A percentile compares a stretch with the other conserved stretches of the same genome.
phyloP scores from a whole-genome alignment of 495 filamentous ascomycete species.

The Penicillium roqueforti region DNA sequence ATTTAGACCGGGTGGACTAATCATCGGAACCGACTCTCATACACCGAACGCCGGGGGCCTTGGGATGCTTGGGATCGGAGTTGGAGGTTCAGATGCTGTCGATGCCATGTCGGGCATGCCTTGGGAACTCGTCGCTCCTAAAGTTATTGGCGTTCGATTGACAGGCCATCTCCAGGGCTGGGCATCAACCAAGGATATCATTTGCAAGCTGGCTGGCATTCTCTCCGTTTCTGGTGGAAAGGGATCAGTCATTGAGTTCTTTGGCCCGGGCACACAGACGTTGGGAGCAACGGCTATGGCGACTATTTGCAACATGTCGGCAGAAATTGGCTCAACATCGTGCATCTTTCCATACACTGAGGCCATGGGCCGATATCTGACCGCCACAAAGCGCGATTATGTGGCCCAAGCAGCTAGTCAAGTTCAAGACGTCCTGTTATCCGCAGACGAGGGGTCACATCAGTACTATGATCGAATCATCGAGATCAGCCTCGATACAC shows the following conservation, averaged over 20 bases:
- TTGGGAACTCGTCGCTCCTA: slow-evolving; percentile 89
- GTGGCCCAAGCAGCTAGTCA: slow-evolving; percentile 73
- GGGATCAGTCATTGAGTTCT: slow-evolving; percentile 83
- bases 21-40: slow-evolving; percentile 92
- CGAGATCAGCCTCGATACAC: slow-evolving; percentile 77
- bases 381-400: slow-evolving; percentile 69
- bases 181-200: slow-evolving; percentile 86
- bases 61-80: slow-evolving; percentile 84
- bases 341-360: slow-evolving; percentile 89
- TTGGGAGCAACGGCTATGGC: slow-evolving; percentile 54
- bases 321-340: slow-evolving; percentile 85
- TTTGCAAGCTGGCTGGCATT: slow-evolving; percentile 85
- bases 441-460: slow-evolving; percentile 68
- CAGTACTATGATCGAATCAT: slow-evolving; percentile 84
- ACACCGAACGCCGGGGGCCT: slow-evolving; percentile 90
- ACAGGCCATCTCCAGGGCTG: slow-evolving; percentile 77
- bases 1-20: slow-evolving; percentile 66
- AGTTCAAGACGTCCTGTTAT: slow-evolving; percentile 65
- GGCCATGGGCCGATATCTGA: slow-evolving; percentile 79
- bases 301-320: slow-evolving; percentile 64
- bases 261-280: slow-evolving; percentile 65
- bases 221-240: slow-evolving; percentile 89
- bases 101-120: slow-evolving; percentile 90
- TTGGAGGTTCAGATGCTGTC: slow-evolving; percentile 89
- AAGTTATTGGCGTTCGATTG: slow-evolving; percentile 81